Base-by-base conservation (phyloP, 2,329 filamentous ascomycete species). In the Aspergillus sp. region DNA sequence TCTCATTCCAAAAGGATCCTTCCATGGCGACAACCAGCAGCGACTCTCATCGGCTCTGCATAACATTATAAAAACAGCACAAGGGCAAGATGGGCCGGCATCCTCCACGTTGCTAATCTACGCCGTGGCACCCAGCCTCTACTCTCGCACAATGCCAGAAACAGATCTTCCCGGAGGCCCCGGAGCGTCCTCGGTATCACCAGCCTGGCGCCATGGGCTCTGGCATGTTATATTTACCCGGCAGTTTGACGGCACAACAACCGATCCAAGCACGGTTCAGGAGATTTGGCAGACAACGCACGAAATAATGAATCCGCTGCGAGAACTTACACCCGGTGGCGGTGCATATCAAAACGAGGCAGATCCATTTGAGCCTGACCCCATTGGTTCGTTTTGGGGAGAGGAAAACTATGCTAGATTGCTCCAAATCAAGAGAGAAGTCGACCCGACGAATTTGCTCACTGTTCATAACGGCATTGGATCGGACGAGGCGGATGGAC, bases 291-390 rank as follows among this genome's bases (percentile, higher is more conserved):
- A 51, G 51, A 22, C 50, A 17, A 59, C 59, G 3, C 59, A 60
- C 51, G 56, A 53, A 0, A 46, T 59, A 4, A 56, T 64, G 39
- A 51, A 62, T 17, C 50, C 61, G 12, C 37, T 66, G 46, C 61
- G 62, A 4, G 33, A 63, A 4, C 56, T 66, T 42, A 62, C 59
- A 1, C 60, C 64, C 3, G 34, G 13, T 2, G 50, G 56, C 5
- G 64, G 62, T 3, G 58, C 60, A 3, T 64, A 64, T 34, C 58
- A 57, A 17, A 64, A 62, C 39, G 60, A 62, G 37, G 62, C 60
- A 3, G 62, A 64, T 45, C 24, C 54, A 5, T 64, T 62, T 22
- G 60, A 62, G 51, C 53, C 57, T 4, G 56, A 64, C 9, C 54
- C 47, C 0, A 44, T 57, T 13, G 20, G 15, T 17, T 51, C 60